These are phyloP conservation scores for Russula compacta DNA, from an alignment of 768 basidiomycete species.

Conservation along the genomic window DNA sequence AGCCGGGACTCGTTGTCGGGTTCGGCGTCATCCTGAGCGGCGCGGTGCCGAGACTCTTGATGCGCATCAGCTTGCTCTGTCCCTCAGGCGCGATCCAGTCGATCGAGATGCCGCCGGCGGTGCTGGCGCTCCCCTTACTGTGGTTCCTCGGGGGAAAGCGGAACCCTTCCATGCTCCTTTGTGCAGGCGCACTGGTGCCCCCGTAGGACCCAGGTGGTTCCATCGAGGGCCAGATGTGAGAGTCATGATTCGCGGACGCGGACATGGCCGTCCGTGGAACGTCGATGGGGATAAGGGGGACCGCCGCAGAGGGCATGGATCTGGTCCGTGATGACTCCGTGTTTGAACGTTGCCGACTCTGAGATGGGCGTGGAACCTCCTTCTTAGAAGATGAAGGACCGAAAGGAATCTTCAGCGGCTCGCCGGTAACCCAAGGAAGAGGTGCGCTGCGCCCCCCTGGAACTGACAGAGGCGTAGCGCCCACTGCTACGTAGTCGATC, in stretches of 20 bases:
- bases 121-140: neutral
- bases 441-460: neutral
- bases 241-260: neutral
- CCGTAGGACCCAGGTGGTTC: neutral
- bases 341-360: neutral
- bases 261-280: neutral
- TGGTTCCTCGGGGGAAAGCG: neutral
- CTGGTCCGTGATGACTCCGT: neutral
- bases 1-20: neutral
- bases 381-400: neutral
- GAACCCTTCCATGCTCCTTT: neutral
- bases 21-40: slow-evolving; percentile 4
- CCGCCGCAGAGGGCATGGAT: neutral
- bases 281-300: neutral
- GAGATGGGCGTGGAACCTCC: neutral
- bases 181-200: neutral
- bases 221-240: neutral
- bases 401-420: neutral
- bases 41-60: slow-evolving; percentile 5
- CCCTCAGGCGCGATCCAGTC: slow-evolving; percentile 16
- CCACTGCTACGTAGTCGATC: neutral
- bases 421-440: neutral
- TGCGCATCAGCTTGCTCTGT: neutral
- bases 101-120: neutral
- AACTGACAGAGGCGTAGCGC: neutral